Conservation (phyloP, 2,329 filamentous ascomycete genomes). For the Aspergillaceae sp. region DNA sequence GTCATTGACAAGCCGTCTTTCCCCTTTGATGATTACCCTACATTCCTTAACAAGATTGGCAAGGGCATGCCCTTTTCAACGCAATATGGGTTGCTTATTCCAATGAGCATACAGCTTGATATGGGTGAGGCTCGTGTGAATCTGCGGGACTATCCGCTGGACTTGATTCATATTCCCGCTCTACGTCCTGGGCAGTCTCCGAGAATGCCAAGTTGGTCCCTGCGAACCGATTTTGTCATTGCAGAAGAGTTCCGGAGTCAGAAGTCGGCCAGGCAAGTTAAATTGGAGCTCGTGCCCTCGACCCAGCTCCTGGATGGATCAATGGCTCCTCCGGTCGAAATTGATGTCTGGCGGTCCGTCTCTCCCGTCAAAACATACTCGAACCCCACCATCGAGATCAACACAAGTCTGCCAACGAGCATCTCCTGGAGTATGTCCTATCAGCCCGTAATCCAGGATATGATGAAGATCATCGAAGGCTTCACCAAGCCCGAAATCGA, state of each 20-base stretch:
- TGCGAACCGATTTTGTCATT: slow-evolving; percentile 87
- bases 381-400: slow-evolving; percentile 83
- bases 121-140: slow-evolving; percentile 86
- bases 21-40: slow-evolving; percentile 67
- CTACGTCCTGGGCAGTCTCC: slow-evolving; percentile 72
- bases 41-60: slow-evolving; percentile 81
- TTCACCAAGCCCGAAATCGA: slow-evolving; percentile 96
- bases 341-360: slow-evolving; percentile 83
- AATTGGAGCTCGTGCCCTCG: slow-evolving; percentile 75
- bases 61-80: slow-evolving; percentile 93
- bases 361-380: slow-evolving; percentile 95
- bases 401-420: slow-evolving; percentile 80
- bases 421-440: slow-evolving; percentile 98
- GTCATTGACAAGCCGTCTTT: slow-evolving; percentile 89
- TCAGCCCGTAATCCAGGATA: slow-evolving; percentile 94
- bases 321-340: slow-evolving; percentile 58
- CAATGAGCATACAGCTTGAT: slow-evolving; percentile 79
- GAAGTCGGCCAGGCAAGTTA: slow-evolving; percentile 70
- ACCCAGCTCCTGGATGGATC: slow-evolving; percentile 49
- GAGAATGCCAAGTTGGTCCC: slow-evolving; percentile 68
- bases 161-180: slow-evolving; percentile 79
- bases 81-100: slow-evolving; percentile 80
- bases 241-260: slow-evolving; percentile 82
- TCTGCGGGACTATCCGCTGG: slow-evolving; percentile 86
- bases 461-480: slow-evolving; percentile 98